Evolutionary conservation across 495 filamentous ascomycete species (phyloP).

Genomic region (Sordaria brevicollis): DNA sequence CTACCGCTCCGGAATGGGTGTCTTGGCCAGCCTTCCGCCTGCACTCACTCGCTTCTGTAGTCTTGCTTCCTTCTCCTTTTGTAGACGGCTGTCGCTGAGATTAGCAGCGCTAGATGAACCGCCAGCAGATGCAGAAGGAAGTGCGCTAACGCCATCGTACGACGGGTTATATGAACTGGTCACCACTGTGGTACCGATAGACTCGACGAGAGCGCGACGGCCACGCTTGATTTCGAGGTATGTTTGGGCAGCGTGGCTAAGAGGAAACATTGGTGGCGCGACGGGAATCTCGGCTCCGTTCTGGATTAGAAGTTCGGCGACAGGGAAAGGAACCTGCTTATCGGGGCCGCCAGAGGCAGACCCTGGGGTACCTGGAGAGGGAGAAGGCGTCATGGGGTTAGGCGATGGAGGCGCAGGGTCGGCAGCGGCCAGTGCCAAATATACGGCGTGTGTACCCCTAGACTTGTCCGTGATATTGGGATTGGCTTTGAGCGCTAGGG

Average conservation of each 20-base stretch:
- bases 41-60: constrained; percentile 55
- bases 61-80: constrained; percentile 42
- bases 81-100: constrained; percentile 28
- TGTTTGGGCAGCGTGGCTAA: constrained; percentile 62
- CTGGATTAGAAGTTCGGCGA: constrained; percentile 87
- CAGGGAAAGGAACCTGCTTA: constrained; percentile 53
- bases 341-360: constrained; percentile 12
- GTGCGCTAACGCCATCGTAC: constrained; percentile 16
- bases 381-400: constrained; percentile 13
- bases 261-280: constrained; percentile 40
- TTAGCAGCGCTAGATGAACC: constrained; percentile 3
- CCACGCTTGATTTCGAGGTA: constrained; percentile 79
- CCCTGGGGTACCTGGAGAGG: constrained; percentile 3
- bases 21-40: constrained; percentile 48
- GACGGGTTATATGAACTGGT: background rate
- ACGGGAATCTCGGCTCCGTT: constrained; percentile 85
- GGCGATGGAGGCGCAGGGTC: constrained; percentile 68
- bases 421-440: constrained; percentile 86
- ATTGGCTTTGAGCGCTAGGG: constrained; percentile 76
- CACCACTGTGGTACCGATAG: constrained; percentile 9
- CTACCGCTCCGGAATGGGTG: constrained; percentile 46
- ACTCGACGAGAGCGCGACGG: constrained; percentile 30
- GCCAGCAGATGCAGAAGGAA: constrained; percentile 4
- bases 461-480: constrained; percentile 82
- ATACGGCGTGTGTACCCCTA: constrained; percentile 76